Evolutionary conservation across 768 basidiomycete species (phyloP).

Genomic region (Mycena olivaceomarginata): DNA sequence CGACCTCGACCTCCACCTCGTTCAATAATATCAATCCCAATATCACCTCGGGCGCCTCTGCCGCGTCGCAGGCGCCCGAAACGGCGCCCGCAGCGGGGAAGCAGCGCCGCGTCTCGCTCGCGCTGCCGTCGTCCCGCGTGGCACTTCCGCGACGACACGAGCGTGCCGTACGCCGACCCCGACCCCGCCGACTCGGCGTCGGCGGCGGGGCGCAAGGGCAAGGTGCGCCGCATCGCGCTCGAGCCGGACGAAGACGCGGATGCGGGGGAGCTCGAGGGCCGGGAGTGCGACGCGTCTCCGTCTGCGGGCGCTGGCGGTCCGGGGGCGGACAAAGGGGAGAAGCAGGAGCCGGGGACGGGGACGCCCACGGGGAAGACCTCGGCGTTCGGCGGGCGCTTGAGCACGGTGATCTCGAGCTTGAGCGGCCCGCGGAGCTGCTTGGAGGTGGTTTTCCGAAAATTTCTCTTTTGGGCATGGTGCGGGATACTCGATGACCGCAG

Average conservation of each 20-base stretch:
- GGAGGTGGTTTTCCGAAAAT: too few species aligned
- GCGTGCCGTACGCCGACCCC: conserved; percentile 60
- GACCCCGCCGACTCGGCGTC: too few species aligned
- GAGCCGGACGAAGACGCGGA: conserved; percentile 47
- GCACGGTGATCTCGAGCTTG: background rate
- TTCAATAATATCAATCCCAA: too few species aligned
- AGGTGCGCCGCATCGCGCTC: conserved; percentile 73
- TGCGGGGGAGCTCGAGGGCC: background rate
- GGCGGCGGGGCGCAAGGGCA: conserved; percentile 75
- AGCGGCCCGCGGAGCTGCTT: background rate
- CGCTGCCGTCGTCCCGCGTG: conserved; percentile 80
- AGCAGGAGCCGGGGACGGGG: conserved; percentile 36
- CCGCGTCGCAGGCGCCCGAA: too few species aligned
- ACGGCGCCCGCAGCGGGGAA: conserved; percentile 54
- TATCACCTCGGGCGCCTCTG: too few species aligned
- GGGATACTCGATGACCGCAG: background rate
- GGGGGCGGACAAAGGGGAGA: too few species aligned
- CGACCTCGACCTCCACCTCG: background rate
- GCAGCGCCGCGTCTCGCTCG: conserved; percentile 85
- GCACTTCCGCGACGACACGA: conserved; percentile 87
- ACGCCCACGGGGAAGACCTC: conserved; percentile 71
- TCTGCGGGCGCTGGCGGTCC: too few species aligned
- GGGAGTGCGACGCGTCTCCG: conserved; percentile 41
- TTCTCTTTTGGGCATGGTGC: background rate
- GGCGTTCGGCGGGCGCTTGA: background rate